Evolutionary conservation across 139 green algal species (phyloP), one percentile per base, ranked within the genome.

Genomic region (Microglena sp.): DNA sequence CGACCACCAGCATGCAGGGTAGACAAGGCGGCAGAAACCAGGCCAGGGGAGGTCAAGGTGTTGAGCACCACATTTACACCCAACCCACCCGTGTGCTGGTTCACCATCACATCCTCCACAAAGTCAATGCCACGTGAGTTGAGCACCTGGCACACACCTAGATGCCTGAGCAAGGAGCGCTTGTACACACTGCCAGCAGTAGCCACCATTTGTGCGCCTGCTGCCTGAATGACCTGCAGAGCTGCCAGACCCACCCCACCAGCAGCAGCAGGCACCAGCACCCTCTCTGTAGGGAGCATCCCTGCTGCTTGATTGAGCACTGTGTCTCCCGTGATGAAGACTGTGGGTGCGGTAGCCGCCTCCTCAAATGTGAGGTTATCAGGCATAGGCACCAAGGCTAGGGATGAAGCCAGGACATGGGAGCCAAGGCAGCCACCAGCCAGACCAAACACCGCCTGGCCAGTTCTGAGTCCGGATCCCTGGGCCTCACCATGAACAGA

Each of bases 171-270:
- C 61, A 90, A 45, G 2, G 62, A 67, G 18, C 87, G 84, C 85
- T 95, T 95, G 66, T 77, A 56, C 3, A 80, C 53, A 50, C 78
- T 74, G 58, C 87, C 86, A 34, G 80, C 86, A 2, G 86, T 93
- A 5, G 83, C 84, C 5, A 88, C 8, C 0, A 75, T 57, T 15
- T 30, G 1, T 0, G 60, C 77, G 3, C 83, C 82, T 24, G 82
- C 28, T 4, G 70, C 66, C 7, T 59, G 33, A 7, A 62, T 67
- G 45, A 85, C 30, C 74, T 92, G 84, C 30, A 86, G 44, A 0
- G 81, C 81, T 32, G 87, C 87, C 24, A 95, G 71, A 29, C 88
- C 88, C 53, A 95, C 88, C 27, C 88, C 88, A 4, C 88, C 88
- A 4, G 88, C 85, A 2, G 84, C 86, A 21, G 81, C 86, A 30